A percentile compares a stretch with the other conserved stretches of the same genome.
Evolutionary conservation across 768 basidiomycete genomes (phyloP).

Genomic region (Auriscalpium microsporum): DNA sequence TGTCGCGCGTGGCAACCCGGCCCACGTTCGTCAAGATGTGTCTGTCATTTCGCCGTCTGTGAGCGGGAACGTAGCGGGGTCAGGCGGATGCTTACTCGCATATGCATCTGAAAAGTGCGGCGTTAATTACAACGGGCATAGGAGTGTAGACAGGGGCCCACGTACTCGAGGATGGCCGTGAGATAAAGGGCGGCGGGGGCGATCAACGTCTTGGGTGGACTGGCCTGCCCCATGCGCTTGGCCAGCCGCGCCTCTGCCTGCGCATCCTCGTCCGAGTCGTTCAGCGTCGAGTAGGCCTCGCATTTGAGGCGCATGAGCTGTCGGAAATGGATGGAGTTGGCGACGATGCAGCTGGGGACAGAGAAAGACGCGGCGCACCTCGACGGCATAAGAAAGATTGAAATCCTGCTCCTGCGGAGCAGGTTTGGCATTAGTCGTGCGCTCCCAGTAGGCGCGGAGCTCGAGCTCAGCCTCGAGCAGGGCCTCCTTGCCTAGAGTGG

Average conservation of each 20-base stretch:
- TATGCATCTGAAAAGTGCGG: constrained; percentile 46
- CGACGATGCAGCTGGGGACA: neutral
- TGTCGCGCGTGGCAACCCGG: constrained; percentile 78
- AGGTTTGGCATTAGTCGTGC: constrained; percentile 37
- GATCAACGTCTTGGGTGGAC: constrained; percentile 34
- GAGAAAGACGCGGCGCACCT: constrained; percentile 37
- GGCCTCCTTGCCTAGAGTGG: constrained; percentile 83
- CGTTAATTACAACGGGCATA: constrained; percentile 7
- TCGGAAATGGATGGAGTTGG: constrained; percentile 8
- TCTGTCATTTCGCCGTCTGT: constrained; percentile 32
- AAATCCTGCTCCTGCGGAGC: constrained; percentile 55
- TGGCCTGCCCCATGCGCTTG: constrained; percentile 43
- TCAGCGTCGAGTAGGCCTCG: constrained; percentile 80
- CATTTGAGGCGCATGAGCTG: constrained; percentile 80
- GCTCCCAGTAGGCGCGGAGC: constrained; percentile 81
- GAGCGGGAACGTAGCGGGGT: neutral
- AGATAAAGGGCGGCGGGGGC: constrained; percentile 84
- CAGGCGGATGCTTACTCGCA: constrained; percentile 63
- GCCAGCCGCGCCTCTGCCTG: constrained; percentile 53
- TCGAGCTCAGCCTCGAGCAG: constrained; percentile 91
- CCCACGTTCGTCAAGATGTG: constrained; percentile 81
- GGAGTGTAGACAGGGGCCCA: constrained; percentile 14
- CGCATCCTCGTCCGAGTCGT: constrained; percentile 71
- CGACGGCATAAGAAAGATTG: constrained; percentile 65
- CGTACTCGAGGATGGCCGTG: constrained; percentile 90